phyloP scores from a whole-genome alignment of 2,329 filamentous ascomycete species.

The Didymosphaeria variabile region DNA sequence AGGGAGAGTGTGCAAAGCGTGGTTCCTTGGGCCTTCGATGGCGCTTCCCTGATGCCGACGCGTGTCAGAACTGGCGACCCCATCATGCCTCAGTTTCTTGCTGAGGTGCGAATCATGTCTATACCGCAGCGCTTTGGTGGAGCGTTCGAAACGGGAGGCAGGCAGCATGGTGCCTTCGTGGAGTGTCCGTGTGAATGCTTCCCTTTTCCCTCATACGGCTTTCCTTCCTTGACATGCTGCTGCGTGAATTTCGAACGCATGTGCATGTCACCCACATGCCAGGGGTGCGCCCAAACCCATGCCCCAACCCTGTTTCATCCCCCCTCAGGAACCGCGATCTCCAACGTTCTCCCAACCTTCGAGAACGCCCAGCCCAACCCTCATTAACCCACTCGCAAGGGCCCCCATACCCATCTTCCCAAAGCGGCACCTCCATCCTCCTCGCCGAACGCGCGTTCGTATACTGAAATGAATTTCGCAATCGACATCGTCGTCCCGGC shows the following conservation, averaged over 20 bases:
- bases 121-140: background rate
- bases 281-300: constrained; percentile 8
- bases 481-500: background rate
- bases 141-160: background rate
- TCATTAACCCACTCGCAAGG: background rate
- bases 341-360: constrained; percentile 8
- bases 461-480: background rate
- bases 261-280: background rate
- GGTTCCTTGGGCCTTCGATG: constrained; percentile 8
- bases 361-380: constrained; percentile 2
- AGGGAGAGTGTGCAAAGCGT: background rate
- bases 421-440: background rate
- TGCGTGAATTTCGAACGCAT: background rate
- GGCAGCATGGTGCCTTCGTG: no score
- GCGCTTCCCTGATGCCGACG: constrained; percentile 7
- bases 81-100: background rate
- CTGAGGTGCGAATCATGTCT: background rate
- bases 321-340: background rate
- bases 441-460: constrained; percentile 3
- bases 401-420: background rate
- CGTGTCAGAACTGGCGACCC: background rate
- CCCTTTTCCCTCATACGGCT: background rate
- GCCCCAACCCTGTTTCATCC: constrained; percentile 2
- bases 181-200: background rate
- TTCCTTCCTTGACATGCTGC: background rate